Conservation (phyloP, 2,329 filamentous ascomycete genomes). For the Penicillium verrucosum region DNA sequence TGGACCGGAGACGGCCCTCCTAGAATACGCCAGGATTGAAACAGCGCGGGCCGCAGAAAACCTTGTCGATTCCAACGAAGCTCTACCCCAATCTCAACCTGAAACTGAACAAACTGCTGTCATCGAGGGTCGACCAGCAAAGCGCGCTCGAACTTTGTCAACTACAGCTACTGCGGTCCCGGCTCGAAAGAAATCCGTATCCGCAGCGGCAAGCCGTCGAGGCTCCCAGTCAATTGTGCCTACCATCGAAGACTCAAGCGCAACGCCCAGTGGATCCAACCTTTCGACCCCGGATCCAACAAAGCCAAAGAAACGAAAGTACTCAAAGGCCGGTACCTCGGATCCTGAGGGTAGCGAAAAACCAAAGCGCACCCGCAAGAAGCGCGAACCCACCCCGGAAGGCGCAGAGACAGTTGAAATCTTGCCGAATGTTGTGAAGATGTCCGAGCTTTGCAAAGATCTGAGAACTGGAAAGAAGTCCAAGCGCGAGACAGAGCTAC, state of each 20-base stretch:
- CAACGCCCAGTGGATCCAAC: constrained; percentile 19
- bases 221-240: constrained; percentile 20
- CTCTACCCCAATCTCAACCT: constrained; percentile 1
- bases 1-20: constrained; percentile 5
- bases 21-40: constrained; percentile 5
- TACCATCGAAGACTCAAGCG: constrained; percentile 19
- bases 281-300: constrained; percentile 23
- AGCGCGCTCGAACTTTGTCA: constrained; percentile 25
- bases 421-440: constrained; percentile 52
- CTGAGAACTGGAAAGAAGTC: constrained; percentile 56
- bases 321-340: constrained; percentile 23
- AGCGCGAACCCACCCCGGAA: constrained; percentile 46
- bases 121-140: constrained; percentile 27
- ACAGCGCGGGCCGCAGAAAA: constrained; percentile 6
- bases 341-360: constrained; percentile 22
- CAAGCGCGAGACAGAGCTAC: constrained; percentile 55
- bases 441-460: constrained; percentile 57
- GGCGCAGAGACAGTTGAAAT: constrained; percentile 51
- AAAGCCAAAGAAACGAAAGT: constrained; percentile 26
- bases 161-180: constrained; percentile 10
- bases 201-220: constrained; percentile 12
- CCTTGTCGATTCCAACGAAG: constrained; percentile 2
- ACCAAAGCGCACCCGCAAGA: constrained; percentile 30
- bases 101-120: constrained; percentile 5
- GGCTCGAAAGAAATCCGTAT: constrained; percentile 9